phyloP scores from a whole-genome alignment of 345 rosid species.

The Trapa incisa region DNA sequence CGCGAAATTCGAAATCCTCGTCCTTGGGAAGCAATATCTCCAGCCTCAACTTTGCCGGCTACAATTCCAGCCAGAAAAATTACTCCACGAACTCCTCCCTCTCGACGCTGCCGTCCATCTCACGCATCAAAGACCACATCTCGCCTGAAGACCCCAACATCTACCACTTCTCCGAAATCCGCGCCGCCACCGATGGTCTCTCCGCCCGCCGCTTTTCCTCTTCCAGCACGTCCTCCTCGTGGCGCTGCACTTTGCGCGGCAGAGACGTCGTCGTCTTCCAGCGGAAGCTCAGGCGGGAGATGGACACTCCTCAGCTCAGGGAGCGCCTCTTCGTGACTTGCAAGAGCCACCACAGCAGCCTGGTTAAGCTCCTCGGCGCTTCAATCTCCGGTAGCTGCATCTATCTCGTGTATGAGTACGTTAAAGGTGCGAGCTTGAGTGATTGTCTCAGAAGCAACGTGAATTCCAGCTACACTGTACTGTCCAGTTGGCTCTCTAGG shows the following conservation, averaged over 20 bases:
- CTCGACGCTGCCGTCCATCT: slow-evolving; percentile 11
- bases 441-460: slow-evolving; percentile 31
- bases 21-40: slow-evolving; percentile 12
- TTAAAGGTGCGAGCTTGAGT: slow-evolving; percentile 27
- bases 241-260: slow-evolving; percentile 32
- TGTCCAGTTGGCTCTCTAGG: slow-evolving; percentile 35
- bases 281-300: slow-evolving; percentile 25
- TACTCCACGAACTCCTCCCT: slow-evolving; percentile 4
- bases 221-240: slow-evolving; percentile 25
- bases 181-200: slow-evolving; percentile 32
- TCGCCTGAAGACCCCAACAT: slow-evolving; percentile 22
- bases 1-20: slow-evolving; percentile 17
- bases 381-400: slow-evolving; percentile 25
- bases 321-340: slow-evolving; percentile 22
- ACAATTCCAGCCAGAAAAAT: slow-evolving; percentile 25
- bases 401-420: slow-evolving; percentile 37
- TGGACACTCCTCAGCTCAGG: slow-evolving; percentile 12
- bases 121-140: slow-evolving; percentile 10
- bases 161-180: slow-evolving; percentile 34
- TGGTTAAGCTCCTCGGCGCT: slow-evolving; percentile 35
- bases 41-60: slow-evolving; percentile 27
- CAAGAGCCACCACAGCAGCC: slow-evolving; percentile 31
- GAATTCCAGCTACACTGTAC: slow-evolving; percentile 33
- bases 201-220: slow-evolving; percentile 25
- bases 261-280: slow-evolving; percentile 24